Conservation (phyloP, 2,329 filamentous ascomycete species). For the Emergomyces pasteurianus region DNA sequence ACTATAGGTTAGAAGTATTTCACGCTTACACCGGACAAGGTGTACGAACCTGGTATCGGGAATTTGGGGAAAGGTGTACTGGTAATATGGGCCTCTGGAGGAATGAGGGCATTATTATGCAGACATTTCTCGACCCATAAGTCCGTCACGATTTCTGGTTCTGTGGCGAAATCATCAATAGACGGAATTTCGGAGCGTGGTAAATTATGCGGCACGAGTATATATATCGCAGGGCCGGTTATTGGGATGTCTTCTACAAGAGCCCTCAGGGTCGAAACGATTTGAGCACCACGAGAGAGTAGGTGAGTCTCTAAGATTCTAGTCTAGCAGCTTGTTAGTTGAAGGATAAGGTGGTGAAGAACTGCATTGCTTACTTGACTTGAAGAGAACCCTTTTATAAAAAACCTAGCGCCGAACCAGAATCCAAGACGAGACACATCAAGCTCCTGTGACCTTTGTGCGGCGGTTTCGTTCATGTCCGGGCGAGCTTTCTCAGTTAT, state of each 20-base stretch:
- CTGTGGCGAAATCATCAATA: conserved; percentile 28
- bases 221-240: conserved; percentile 21
- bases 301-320: conserved; percentile 30
- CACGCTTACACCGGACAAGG: conserved; percentile 2
- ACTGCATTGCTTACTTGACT: conserved; percentile 36
- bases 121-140: conserved; percentile 90
- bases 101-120: conserved; percentile 58
- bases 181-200: conserved; percentile 23
- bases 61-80: conserved; percentile 65
- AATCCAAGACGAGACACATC: conserved; percentile 37
- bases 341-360: not conserved
- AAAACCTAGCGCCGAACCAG: conserved; percentile 43
- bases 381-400: conserved; percentile 47
- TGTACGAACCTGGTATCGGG: conserved; percentile 44
- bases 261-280: conserved; percentile 24
- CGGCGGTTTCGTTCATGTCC: conserved; percentile 12
- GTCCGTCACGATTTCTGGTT: conserved; percentile 57
- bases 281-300: conserved; percentile 28
- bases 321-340: conserved; percentile 14
- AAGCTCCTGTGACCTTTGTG: conserved; percentile 9
- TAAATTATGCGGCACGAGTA: conserved; percentile 29
- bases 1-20: not conserved
- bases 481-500: conserved; percentile 15
- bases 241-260: conserved; percentile 19
- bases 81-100: conserved; percentile 58